phyloP scores from a whole-genome alignment of 2,329 filamentous ascomycete genomes.

The Aureobasidium sp. region DNA sequence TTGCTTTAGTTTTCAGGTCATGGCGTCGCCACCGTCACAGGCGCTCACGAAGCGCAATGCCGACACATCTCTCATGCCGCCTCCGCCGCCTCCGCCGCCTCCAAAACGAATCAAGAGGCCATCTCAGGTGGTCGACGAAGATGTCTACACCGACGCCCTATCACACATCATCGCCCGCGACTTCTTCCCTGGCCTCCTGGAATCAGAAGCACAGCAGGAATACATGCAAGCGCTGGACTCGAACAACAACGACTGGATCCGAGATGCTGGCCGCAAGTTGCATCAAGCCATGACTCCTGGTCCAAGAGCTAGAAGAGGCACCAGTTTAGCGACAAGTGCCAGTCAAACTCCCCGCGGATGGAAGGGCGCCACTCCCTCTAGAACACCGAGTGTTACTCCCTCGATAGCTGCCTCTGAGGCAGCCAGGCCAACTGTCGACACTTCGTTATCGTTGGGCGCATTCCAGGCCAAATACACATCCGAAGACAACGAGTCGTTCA shows the following conservation, averaged over 20 bases:
- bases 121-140: slow-evolving; percentile 80
- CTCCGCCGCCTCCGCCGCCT: slow-evolving; percentile 73
- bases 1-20: not conserved
- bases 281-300: slow-evolving; percentile 74
- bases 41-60: slow-evolving; percentile 58
- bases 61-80: slow-evolving; percentile 73
- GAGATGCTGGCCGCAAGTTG: slow-evolving; percentile 58
- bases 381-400: slow-evolving; percentile 38
- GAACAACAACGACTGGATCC: slow-evolving; percentile 76
- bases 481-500: slow-evolving; percentile 97
- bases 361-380: slow-evolving; percentile 61
- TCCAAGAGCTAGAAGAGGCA: slow-evolving; percentile 37
- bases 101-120: slow-evolving; percentile 89
- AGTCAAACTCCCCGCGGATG: slow-evolving; percentile 52
- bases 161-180: slow-evolving; percentile 93
- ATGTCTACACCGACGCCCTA: slow-evolving; percentile 81
- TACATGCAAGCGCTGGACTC: slow-evolving; percentile 88
- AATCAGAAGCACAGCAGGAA: slow-evolving; percentile 80
- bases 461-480: slow-evolving; percentile 94
- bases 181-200: slow-evolving; percentile 87
- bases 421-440: slow-evolving; percentile 45
- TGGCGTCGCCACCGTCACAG: slow-evolving; percentile 5
- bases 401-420: slow-evolving; percentile 33
- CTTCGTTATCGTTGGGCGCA: slow-evolving; percentile 69
- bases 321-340: slow-evolving; percentile 23